These are phyloP conservation scores for Schwanniomyces polymorphus DNA, from an alignment of 805 yeast species.

Conservation along the genomic window DNA sequence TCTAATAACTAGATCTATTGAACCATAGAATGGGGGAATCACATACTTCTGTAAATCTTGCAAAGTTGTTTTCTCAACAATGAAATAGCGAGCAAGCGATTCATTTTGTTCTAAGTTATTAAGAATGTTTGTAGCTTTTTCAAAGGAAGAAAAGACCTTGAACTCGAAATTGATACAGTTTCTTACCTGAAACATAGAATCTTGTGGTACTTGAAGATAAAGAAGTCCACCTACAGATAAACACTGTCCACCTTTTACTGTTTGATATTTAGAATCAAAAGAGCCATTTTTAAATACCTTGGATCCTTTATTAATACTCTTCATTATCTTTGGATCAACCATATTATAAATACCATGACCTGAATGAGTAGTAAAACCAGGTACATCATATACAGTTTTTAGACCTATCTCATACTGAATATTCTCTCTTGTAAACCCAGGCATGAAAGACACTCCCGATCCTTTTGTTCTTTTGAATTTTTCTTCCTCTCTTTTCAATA, in stretches of 20 bases:
- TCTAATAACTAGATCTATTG: slow-evolving; percentile 63
- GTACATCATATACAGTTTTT: slow-evolving; percentile 43
- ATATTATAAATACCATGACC: slow-evolving; percentile 28
- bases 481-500: slow-evolving; percentile 5
- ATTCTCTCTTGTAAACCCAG: slow-evolving; percentile 68
- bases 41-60: slow-evolving; percentile 38
- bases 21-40: slow-evolving; percentile 71
- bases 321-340: slow-evolving; percentile 19
- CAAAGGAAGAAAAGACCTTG: slow-evolving; percentile 28
- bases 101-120: slow-evolving; percentile 9
- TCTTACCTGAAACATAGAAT: slow-evolving; percentile 48
- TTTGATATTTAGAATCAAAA: slow-evolving; percentile 28
- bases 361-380: slow-evolving; percentile 37
- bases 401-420: slow-evolving; percentile 35
- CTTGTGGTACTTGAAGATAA: slow-evolving; percentile 54
- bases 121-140: slow-evolving; percentile 25
- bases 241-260: slow-evolving; percentile 45
- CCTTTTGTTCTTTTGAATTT: slow-evolving; percentile 32
- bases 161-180: slow-evolving; percentile 44
- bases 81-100: slow-evolving; percentile 18
- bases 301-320: slow-evolving; percentile 27
- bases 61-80: slow-evolving; percentile 19
- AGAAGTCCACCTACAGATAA: slow-evolving; percentile 63
- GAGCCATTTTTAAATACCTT: slow-evolving; percentile 28
- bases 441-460: slow-evolving; percentile 53